Base-by-base conservation (phyloP, 306 rosid species). In the Pyrus bretschneideri region DNA sequence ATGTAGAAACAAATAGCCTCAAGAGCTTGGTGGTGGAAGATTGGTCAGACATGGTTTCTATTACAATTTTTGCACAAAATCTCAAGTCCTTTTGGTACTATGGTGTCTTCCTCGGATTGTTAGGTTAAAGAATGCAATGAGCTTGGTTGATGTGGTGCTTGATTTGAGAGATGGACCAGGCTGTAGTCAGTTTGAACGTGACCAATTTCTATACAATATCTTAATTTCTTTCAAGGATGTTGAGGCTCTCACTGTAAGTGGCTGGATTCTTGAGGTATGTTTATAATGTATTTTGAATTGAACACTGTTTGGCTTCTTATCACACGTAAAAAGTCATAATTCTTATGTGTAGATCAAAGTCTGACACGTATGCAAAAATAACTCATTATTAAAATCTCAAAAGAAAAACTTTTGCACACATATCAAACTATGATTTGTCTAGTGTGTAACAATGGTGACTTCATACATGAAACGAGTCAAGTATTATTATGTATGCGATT, bases 181-280 rank as follows among this genome's bases (percentile, higher is more conserved):
- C 15, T 38, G 22, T 33, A 12, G 69, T 23, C 70, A 81, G 70
- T 76, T 76, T 67, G 73, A 81, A 29, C 76, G 73, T 22, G 80
- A 81, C 60, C 80, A 81, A 38, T 40, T 64, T 67, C 38, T 70
- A 1, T 17, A 40, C 52, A 54, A 46, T 46, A 46, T 65, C 65
- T 59, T 81, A 22, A 13, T 35, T 65, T 76, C 77, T 51, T 15
- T 81, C 80, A 76, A 54, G 61, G 80, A 81, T 52, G 64, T 71
- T 21, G 76, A 64, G 63, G 42, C n/a, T 75, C 81, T 76, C 84
- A 63, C 74, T 29, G 2, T 30, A 51, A 76, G 84, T 30, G 73
- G 80, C 3, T 71, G 81, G 80, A 67, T 81, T 81, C 84, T 81
- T 54, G 73, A 81, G 80, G 84, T 81, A 76, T n/a, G 2, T 14